A percentile compares a stretch with the other conserved stretches of the same genome.
Evolutionary conservation across 768 basidiomycete species (phyloP).

Genomic region (Lactifluus echinatus): DNA sequence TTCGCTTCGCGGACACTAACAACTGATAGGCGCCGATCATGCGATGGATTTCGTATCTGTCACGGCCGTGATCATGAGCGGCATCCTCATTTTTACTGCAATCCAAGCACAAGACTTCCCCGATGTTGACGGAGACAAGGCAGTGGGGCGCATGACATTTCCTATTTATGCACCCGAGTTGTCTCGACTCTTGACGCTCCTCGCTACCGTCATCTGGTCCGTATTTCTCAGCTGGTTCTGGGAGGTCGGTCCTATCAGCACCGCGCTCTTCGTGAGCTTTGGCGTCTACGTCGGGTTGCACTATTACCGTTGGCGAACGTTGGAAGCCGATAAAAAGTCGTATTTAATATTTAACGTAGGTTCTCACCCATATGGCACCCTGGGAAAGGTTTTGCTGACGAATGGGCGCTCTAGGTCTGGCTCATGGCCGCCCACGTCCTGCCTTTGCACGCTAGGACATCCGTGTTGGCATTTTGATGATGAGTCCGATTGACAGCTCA

Average conservation of each 20-base stretch:
- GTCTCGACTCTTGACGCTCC: constrained; percentile 19
- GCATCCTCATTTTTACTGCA: constrained; percentile 20
- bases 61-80: constrained; percentile 17
- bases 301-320: constrained; percentile 15
- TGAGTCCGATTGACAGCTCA: constrained; percentile 17
- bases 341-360: constrained; percentile 23
- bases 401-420: constrained; percentile 15
- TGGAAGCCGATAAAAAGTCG: constrained; percentile 16
- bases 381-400: constrained; percentile 9
- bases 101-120: constrained; percentile 24
- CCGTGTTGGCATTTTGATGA: constrained; percentile 15
- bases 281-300: constrained; percentile 21
- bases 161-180: constrained; percentile 21
- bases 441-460: constrained; percentile 17
- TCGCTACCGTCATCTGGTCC: constrained; percentile 21
- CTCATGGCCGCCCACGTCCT: constrained; percentile 19
- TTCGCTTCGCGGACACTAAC: neutral
- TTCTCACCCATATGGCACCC: constrained; percentile 4
- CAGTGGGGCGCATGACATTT: constrained; percentile 21
- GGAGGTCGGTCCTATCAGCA: constrained; percentile 17
- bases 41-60: constrained; percentile 15
- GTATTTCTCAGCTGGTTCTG: constrained; percentile 20
- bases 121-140: constrained; percentile 23
- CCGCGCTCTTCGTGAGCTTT: constrained; percentile 11
- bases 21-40: neutral